Evolutionary conservation across 257 asterid species (phyloP).

Genomic region (Penstemon davidsonii): DNA sequence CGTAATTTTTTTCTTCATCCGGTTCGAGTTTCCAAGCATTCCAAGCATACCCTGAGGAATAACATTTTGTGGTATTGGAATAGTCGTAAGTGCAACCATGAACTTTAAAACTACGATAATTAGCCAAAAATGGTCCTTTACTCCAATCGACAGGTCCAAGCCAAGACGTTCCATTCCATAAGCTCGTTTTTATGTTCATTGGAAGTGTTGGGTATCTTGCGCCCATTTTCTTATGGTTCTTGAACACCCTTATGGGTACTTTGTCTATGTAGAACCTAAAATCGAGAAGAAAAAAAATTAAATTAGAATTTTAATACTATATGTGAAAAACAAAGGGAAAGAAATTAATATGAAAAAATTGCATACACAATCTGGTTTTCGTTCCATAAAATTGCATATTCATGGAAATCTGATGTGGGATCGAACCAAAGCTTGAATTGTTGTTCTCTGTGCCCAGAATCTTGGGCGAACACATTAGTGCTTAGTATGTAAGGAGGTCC

Average conservation of each 20-base stretch:
- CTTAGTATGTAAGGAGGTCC: constrained; percentile 2
- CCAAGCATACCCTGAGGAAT: not conserved
- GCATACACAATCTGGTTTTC: constrained; percentile 30
- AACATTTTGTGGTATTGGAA: not conserved
- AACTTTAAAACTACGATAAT: not conserved
- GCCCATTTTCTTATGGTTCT: not conserved
- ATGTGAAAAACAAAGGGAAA: too few species aligned
- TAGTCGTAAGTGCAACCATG: not conserved
- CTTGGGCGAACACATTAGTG: constrained; percentile 36
- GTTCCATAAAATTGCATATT: constrained; percentile 31
- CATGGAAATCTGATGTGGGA: constrained; percentile 23
- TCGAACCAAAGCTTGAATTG: constrained; percentile 33
- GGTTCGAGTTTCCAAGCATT: not conserved
- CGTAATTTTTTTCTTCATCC: not conserved
- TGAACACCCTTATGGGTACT: not conserved
- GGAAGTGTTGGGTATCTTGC: not conserved
- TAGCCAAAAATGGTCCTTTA: not conserved
- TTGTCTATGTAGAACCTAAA: not conserved
- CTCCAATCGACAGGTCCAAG: not conserved
- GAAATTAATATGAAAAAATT: too few species aligned
- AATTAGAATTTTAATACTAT: not conserved
- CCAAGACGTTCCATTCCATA: constrained; percentile 4
- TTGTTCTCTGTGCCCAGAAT: constrained; percentile 35
- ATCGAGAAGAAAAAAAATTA: not conserved
- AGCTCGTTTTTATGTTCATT: not conserved